Base-by-base conservation (phyloP, 306 rosid genomes). In the Astragalus glycyphyllos region DNA sequence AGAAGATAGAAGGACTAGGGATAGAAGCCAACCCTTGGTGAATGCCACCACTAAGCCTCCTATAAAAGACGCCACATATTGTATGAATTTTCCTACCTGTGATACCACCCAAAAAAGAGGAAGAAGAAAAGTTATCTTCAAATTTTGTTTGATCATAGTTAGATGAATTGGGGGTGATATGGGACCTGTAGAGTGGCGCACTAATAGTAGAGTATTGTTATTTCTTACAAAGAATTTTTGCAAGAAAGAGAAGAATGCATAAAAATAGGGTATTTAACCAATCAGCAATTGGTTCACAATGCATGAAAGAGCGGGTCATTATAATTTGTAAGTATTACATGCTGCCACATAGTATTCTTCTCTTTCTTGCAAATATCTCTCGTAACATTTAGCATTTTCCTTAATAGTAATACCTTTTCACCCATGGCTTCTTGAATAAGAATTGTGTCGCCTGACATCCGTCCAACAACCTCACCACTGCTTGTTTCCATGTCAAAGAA, bases 391-490 rank as follows among this genome's bases (percentile, higher is more conserved):
- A 26, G 4, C 4, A 26, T 26, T 26, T 26, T 26, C 4, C 31
- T 26, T 26, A 26, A 26, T 26, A 2, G 31, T 26, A 26, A 11
- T 78, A 92, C 97, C 91, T 92, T 89, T 71, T 92, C 98, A 0
- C 92, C 96, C 89, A 84, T 81, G 68, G 98, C 94, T 13, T 87
- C 98, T 87, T 89, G 98, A 77, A 92, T 89, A 56, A 85, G 91
- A 38, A 92, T 87, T 23, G 96, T 89, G 59, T 92, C 96, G 1
- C 96, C 97, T 5, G 96, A 87, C 93, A 91, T 89, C 60, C 96
- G 82, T 73, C 80, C 93, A 17, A 89, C 79, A 68, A 92, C 86
- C 68, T 89, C 96, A 17, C 94, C 98, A 0, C 84, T 66, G 55
- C 80, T 89, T 1, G 86, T 72, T 86, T 89, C 92, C 75, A 65